Conservation (phyloP, 164 flowering plant species). For the Stephania yunnanensis region DNA sequence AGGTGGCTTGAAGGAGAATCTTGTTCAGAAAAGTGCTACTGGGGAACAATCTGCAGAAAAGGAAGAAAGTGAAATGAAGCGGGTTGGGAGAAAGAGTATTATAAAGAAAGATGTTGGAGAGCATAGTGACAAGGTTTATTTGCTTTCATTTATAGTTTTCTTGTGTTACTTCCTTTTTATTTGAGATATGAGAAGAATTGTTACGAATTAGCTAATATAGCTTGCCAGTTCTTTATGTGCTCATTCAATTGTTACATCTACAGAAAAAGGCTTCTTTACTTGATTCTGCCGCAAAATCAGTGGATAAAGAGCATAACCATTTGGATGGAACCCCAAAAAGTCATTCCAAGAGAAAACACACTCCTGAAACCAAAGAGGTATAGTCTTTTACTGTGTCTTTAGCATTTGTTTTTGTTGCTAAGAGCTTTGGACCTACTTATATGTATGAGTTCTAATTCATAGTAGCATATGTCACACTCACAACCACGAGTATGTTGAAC, state of each 20-base stretch:
- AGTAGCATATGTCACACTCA: neutral
- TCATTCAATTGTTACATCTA: neutral
- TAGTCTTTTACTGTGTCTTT: slow-evolving; percentile 6
- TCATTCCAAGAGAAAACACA: slow-evolving; percentile 45
- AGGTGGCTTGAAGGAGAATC: slow-evolving; percentile 34
- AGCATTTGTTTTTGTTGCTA: neutral
- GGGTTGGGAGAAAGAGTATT: slow-evolving; percentile 25
- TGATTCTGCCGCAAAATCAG: slow-evolving; percentile 35
- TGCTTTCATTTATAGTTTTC: neutral
- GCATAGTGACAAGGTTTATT: slow-evolving; percentile 22
- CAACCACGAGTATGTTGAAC: neutral
- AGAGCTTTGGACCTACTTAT: neutral
- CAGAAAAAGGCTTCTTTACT: slow-evolving; percentile 31
- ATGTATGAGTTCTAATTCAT: neutral
- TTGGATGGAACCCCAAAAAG: slow-evolving; percentile 38
- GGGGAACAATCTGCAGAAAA: slow-evolving; percentile 21
- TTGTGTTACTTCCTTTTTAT: neutral
- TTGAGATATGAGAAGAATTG: too few relatives aligned
- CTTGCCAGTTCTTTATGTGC: neutral
- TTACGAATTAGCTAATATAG: neutral
- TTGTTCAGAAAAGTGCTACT: slow-evolving; percentile 16
- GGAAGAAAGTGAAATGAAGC: slow-evolving; percentile 26
- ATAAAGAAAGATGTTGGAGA: slow-evolving; percentile 23
- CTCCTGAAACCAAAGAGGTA: slow-evolving; percentile 41
- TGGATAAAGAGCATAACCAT: slow-evolving; percentile 23